These are phyloP conservation scores for Vanrija humicola DNA, from an alignment of 1,284 basidiomycete species.

Conservation along the genomic window DNA sequence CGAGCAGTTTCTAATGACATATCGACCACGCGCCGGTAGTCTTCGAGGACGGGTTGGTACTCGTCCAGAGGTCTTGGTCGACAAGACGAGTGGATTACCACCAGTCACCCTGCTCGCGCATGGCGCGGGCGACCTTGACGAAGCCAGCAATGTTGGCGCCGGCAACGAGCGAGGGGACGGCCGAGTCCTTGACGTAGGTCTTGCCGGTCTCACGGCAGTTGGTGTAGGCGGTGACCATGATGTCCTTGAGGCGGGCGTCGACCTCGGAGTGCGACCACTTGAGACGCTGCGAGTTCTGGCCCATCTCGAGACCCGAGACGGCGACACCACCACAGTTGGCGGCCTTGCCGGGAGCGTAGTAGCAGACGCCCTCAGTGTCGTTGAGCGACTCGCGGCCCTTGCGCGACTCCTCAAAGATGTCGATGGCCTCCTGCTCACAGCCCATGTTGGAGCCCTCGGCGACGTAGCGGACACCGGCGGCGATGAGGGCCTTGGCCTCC, in stretches of 20 bases:
- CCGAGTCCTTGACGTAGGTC: constrained; percentile 60
- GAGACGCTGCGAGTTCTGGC: constrained; percentile 68
- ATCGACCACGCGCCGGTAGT: too few relatives aligned
- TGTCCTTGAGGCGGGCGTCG: constrained; percentile 66
- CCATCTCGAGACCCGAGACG: constrained; percentile 64
- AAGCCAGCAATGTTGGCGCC: constrained; percentile 75
- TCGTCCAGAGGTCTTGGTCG: not conserved
- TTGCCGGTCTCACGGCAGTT: constrained; percentile 60
- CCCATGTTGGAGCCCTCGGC: constrained; percentile 77
- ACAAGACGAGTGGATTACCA: constrained; percentile 53
- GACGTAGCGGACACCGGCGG: constrained; percentile 67
- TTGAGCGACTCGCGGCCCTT: constrained; percentile 50
- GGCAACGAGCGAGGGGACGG: constrained; percentile 60
- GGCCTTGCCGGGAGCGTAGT: constrained; percentile 70
- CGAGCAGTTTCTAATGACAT: too few relatives aligned
- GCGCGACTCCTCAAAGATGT: constrained; percentile 66
- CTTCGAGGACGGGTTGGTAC: too few relatives aligned
- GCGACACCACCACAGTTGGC: constrained; percentile 69
- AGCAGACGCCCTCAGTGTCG: constrained; percentile 48
- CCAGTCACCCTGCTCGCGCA: constrained; percentile 69
- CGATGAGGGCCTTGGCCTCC: constrained; percentile 67
- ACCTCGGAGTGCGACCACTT: constrained; percentile 60
- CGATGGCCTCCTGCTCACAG: constrained; percentile 68
- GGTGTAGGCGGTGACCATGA: constrained; percentile 67
- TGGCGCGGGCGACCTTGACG: constrained; percentile 60